Evolutionary conservation across 2,329 filamentous ascomycete species (phyloP), one percentile per base, ranked within the genome.

Genomic region (Penicillium verrucosum): DNA sequence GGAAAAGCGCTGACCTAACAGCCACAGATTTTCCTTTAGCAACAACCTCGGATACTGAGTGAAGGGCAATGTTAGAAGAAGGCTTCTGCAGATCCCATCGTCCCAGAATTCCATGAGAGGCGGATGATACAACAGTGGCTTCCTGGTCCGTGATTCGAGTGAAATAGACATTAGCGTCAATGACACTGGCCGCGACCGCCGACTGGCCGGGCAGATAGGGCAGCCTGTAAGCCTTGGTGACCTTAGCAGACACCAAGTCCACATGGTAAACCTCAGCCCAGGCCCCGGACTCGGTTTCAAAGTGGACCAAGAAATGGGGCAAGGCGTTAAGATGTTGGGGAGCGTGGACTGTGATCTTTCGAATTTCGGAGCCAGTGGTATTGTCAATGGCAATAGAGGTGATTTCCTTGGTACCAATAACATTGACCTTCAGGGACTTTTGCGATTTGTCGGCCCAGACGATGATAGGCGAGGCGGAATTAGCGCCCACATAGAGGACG

Each of bases 261-360:
- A 95, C 82, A 66, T 96, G 90, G 69, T 88, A 97, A 30, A 97
- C 88, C 60, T 95, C 89, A 3, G 89, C 93, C 79, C 89, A 90
- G 69, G 92, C 89, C 18, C 85, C 85, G 3, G 78, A 78, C 36
- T 80, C 80, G 0, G 90, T 90, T 65, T 87, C 82, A 65, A 85
- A 91, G 65, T 96, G 89, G 5, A 96, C 89, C 32, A 97, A 78
- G 77, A 97, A 95, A 76, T 96, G 91, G 37, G 90, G 81, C 44
- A 86, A 80, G 4, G 89, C 88, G 68, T 89, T 88, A 30, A 85
- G 76, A 54, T 88, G 80, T 62, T 86, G 85, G 16, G 91, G 88
- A 1, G 89, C 89, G 68, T 95, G 90, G 23, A 96, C 79, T 2
- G 76, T 73, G 44, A 89, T 78, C 21, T 78, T 77, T 54, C 86